phyloP scores from a whole-genome alignment of 805 yeast species.

The Yarrowia sp. region DNA sequence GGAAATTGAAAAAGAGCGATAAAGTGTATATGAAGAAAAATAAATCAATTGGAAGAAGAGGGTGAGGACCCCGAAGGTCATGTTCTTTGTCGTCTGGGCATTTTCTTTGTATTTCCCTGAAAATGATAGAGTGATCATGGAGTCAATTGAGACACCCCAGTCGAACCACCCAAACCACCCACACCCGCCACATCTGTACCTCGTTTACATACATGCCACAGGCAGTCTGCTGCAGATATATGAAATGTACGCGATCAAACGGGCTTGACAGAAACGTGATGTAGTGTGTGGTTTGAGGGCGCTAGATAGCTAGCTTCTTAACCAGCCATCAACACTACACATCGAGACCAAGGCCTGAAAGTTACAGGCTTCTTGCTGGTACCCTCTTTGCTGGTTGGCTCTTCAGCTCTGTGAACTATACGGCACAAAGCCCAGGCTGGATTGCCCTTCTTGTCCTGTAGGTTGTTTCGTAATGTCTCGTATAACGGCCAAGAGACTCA shows the following conservation, averaged over 20 bases:
- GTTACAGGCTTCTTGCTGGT: neutral
- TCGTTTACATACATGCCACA: neutral
- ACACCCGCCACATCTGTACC: too few relatives aligned
- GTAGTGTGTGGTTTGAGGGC: neutral
- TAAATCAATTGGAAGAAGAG: too few relatives aligned
- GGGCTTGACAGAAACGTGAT: neutral
- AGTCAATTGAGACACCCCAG: too few relatives aligned
- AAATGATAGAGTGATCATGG: too few relatives aligned
- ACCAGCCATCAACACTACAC: too few relatives aligned
- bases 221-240: neutral
- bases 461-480: conserved; percentile 8
- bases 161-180: too few relatives aligned
- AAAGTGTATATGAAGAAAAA: neutral
- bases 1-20: neutral
- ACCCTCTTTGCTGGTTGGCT: too few relatives aligned
- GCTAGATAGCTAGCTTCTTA: too few relatives aligned
- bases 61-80: too few relatives aligned
- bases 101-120: too few relatives aligned
- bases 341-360: neutral
- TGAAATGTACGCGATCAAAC: neutral
- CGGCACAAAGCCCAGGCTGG: neutral
- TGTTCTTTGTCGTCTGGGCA: too few relatives aligned
- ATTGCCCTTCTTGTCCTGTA: too few relatives aligned
- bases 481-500: conserved; percentile 4
- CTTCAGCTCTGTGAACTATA: neutral